phyloP scores from a whole-genome alignment of 2,329 filamentous ascomycete species.

The Aplosporella prunicola region DNA sequence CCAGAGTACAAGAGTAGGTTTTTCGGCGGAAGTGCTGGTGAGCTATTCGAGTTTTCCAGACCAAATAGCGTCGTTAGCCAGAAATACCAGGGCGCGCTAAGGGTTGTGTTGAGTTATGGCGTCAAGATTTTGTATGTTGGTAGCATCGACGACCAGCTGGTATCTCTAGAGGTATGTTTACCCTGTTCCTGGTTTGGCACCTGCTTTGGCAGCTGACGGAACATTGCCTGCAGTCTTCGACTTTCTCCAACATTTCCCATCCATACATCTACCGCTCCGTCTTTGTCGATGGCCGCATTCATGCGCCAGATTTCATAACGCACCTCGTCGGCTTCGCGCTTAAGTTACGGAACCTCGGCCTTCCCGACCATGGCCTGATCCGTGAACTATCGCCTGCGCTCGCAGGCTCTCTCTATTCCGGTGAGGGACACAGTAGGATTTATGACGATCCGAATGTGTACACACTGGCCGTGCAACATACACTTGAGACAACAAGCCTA shows the following conservation, averaged over 20 bases:
- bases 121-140: conserved; percentile 80
- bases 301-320: conserved; percentile 87
- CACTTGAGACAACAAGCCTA: conserved; percentile 37
- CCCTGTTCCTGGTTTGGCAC: not conserved
- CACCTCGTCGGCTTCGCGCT: conserved; percentile 88
- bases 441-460: conserved; percentile 88
- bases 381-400: conserved; percentile 81
- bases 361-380: conserved; percentile 87
- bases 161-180: conserved; percentile 67
- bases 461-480: conserved; percentile 44
- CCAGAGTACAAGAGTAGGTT: conserved; percentile 83
- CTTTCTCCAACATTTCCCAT: conserved; percentile 76
- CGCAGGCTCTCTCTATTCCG: conserved; percentile 81
- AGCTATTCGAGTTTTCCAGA: conserved; percentile 88
- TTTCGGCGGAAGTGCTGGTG: conserved; percentile 72
- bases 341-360: conserved; percentile 85
- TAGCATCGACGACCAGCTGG: conserved; percentile 93
- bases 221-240: conserved; percentile 51
- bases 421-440: conserved; percentile 85
- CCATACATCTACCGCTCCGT: conserved; percentile 94
- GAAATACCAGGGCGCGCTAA: conserved; percentile 67
- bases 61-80: conserved; percentile 72
- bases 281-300: conserved; percentile 86
- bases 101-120: conserved; percentile 65
- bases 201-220: not conserved